Evolutionary conservation across 1,139 yeast species (phyloP), one percentile per base, ranked within the genome.

Genomic region (Hanseniaspora sp.): DNA sequence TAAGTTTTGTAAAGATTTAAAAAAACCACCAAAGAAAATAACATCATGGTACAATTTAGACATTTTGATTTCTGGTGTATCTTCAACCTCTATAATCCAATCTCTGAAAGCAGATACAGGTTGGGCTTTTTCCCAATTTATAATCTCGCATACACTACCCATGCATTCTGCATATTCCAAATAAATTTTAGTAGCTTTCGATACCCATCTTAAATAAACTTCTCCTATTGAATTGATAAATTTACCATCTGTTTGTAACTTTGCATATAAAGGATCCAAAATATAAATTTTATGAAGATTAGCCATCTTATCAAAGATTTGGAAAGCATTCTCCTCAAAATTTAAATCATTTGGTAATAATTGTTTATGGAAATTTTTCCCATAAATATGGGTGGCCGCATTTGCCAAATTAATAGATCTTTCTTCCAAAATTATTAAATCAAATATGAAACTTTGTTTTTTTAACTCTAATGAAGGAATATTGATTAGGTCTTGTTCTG

Each of bases 391-490:
- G 3, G 83, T 73, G 57, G 86, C 82, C 7, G 85, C 79, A 59
- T 75, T 74, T 2, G 90, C 82, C 62, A 87, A 76, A 55, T 78
- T 80, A 33, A 86, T 75, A 56, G 83, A 84, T n/a, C 80, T 77
- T 60, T 83, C 88, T 59, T 86, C 95, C 53, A 82, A 78, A 56
- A 82, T 74, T 38, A 87, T 77, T 48, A 86, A 69, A 64, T 87
- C 95, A 66, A 84, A 90, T 6, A 86, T 77, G 52, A 82, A 80
- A 53, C 86, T 83, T 64, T 87, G 95, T 41, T 82, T 74, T 62
- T 80, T 80, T 11, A 83, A 73, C 52, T 79, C 78, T 11, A 69
- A 70, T 33, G 77, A 78, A 56, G 78, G 83, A 13, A 81, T 70
- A 40, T 74, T 77, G 12, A 74, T 69, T 38, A 84, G 64, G 52